phyloP scores from a whole-genome alignment of 139 green algal species.

The Ettlia oleoabundans region DNA sequence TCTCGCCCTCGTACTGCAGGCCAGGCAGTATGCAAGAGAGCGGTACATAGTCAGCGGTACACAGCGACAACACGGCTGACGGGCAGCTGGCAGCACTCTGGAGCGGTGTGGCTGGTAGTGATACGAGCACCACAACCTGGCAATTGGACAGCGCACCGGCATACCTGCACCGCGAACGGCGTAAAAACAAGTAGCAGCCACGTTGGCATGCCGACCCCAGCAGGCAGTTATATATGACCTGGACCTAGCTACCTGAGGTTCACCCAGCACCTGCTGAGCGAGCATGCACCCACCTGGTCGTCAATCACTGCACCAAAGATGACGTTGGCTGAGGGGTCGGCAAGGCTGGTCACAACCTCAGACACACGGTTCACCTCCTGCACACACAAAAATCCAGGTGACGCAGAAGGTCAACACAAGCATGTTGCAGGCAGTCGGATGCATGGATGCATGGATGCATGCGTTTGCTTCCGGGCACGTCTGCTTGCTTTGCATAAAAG shows the following conservation, averaged over 20 bases:
- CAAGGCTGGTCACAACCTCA: slow-evolving; percentile 91
- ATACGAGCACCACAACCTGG: no score
- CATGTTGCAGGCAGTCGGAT: no score
- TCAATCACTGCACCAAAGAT: slow-evolving; percentile 98
- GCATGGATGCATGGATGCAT: not conserved
- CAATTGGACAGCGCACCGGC: no score
- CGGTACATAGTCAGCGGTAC: not conserved
- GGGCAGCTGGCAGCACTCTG: no score
- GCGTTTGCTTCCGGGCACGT: no score
- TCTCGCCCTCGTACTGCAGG: slow-evolving; percentile 55
- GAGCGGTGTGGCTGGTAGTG: no score
- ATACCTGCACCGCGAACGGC: no score
- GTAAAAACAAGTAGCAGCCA: no score
- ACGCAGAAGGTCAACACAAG: no score
- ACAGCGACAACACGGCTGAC: no score
- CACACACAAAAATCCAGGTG: not conserved
- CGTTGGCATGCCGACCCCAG: not conserved
- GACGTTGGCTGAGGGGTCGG: slow-evolving; percentile 94
- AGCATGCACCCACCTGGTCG: slow-evolving; percentile 52
- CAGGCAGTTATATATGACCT: not conserved
- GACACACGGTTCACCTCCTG: slow-evolving; percentile 91
- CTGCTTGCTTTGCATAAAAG: no score
- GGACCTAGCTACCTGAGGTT: not conserved
- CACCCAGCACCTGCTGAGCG: not conserved
- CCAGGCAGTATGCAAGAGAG: not conserved